Conservation (phyloP, 768 basidiomycete genomes). For the Hydnomerulius pinastri region DNA sequence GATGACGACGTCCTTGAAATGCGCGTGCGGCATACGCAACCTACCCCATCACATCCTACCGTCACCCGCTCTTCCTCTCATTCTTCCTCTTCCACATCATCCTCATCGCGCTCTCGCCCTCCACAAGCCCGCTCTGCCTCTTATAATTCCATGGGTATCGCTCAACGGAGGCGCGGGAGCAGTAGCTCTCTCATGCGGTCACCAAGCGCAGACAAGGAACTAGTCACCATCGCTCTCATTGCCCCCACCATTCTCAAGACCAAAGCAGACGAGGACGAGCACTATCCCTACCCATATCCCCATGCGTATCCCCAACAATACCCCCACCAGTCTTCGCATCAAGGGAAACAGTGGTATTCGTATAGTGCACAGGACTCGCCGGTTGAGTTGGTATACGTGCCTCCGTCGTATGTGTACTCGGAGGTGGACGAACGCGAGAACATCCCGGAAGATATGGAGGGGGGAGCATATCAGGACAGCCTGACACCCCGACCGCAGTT, state of each 20-base stretch:
- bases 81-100: constrained; percentile 33
- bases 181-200: constrained; percentile 43
- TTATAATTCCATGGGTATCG: background rate
- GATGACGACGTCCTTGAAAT: constrained; percentile 68
- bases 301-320: constrained; percentile 14
- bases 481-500: constrained; percentile 12
- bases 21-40: constrained; percentile 38
- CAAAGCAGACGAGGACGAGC: constrained; percentile 47
- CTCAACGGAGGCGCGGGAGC: constrained; percentile 36
- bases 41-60: constrained; percentile 25
- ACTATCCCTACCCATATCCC: constrained; percentile 10
- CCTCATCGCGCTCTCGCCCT: constrained; percentile 26
- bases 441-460: constrained; percentile 19
- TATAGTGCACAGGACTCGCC: constrained; percentile 44
- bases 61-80: constrained; percentile 40
- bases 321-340: constrained; percentile 1
- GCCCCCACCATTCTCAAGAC: constrained; percentile 89
- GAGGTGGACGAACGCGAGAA: constrained; percentile 17
- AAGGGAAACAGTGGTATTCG: constrained; percentile 13
- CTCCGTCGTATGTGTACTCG: constrained; percentile 39
- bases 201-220: constrained; percentile 44
- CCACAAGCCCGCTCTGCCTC: constrained; percentile 34
- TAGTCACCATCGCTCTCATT: constrained; percentile 71
- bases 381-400: constrained; percentile 75
- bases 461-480: constrained; percentile 19